Conservation (phyloP, 2,329 filamentous ascomycete species). For the Phaeoacremonium minimum region DNA sequence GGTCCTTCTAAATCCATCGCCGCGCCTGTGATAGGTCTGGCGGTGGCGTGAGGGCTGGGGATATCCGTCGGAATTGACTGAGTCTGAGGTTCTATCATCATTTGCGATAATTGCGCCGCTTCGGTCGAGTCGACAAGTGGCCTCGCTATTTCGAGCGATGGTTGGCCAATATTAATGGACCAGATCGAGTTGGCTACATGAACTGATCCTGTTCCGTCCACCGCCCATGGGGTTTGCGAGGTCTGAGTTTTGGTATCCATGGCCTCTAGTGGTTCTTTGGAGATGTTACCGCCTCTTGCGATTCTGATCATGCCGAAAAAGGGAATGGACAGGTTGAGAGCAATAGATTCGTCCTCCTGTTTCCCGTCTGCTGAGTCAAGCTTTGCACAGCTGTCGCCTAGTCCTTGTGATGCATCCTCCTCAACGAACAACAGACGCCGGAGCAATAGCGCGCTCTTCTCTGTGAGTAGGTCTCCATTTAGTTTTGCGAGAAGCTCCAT, state of each 20-base stretch:
- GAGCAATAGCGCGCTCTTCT: slow-evolving; percentile 25
- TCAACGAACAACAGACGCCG: slow-evolving; percentile 33
- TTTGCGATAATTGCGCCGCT: too few species aligned
- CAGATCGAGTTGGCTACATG: too few species aligned
- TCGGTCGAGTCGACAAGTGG: background rate
- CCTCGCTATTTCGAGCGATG: too few species aligned
- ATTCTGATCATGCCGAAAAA: slow-evolving; percentile 36
- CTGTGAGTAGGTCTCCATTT: slow-evolving; percentile 18
- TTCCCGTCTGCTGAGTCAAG: slow-evolving; percentile 11
- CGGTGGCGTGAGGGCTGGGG: background rate
- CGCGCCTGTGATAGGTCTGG: too few species aligned
- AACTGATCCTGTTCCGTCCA: too few species aligned
- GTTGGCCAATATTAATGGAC: too few species aligned
- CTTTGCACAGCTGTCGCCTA: slow-evolving; percentile 16
- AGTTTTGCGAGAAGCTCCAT: slow-evolving; percentile 20
- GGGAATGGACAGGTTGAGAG: slow-evolving; percentile 33
- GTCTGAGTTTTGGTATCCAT: too few species aligned
- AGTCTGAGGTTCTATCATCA: too few species aligned
- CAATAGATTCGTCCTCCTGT: slow-evolving; percentile 15
- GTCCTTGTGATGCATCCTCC: slow-evolving; percentile 21
- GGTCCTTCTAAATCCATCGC: too few species aligned
- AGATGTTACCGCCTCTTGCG: too few species aligned
- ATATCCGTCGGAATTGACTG: slow-evolving; percentile 1
- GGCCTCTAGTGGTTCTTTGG: slow-evolving; percentile 8
- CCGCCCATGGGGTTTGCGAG: too few species aligned